Conservation (phyloP, 2,329 filamentous ascomycete genomes). For the Neospermospora avenae region DNA sequence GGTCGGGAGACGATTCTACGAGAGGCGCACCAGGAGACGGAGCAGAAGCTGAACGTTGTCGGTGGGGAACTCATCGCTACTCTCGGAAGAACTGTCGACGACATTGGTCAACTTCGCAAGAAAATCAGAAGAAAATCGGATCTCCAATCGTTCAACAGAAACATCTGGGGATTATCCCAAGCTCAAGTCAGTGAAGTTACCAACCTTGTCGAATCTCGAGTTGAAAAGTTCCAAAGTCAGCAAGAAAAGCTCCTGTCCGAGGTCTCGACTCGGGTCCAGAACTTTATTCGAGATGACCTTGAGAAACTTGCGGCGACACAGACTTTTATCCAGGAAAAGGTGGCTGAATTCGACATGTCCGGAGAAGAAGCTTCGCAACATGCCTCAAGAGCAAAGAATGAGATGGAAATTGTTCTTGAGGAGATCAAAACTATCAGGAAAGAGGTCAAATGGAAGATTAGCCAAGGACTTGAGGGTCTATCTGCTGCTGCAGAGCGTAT, state of each 20-base stretch:
- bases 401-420: conserved; percentile 84
- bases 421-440: conserved; percentile 87
- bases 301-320: conserved; percentile 68
- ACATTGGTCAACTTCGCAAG: conserved; percentile 77
- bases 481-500: conserved; percentile 84
- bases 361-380: conserved; percentile 66
- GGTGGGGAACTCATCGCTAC: conserved; percentile 76
- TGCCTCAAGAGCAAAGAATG: conserved; percentile 67
- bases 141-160: conserved; percentile 74
- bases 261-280: conserved; percentile 69
- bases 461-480: conserved; percentile 78
- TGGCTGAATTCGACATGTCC: conserved; percentile 63
- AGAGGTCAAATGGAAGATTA: conserved; percentile 81
- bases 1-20: conserved; percentile 76
- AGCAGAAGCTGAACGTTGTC: conserved; percentile 69
- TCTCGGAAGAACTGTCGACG: conserved; percentile 71
- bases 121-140: conserved; percentile 86
- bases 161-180: conserved; percentile 75
- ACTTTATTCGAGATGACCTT: conserved; percentile 74
- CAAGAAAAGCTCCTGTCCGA: conserved; percentile 68
- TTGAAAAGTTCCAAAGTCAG: conserved; percentile 67
- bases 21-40: conserved; percentile 82
- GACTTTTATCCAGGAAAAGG: conserved; percentile 65
- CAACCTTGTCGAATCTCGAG: conserved; percentile 68
- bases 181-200: conserved; percentile 75